phyloP scores from a whole-genome alignment of 83 land plant species.

The Isoetes engelmannii region DNA sequence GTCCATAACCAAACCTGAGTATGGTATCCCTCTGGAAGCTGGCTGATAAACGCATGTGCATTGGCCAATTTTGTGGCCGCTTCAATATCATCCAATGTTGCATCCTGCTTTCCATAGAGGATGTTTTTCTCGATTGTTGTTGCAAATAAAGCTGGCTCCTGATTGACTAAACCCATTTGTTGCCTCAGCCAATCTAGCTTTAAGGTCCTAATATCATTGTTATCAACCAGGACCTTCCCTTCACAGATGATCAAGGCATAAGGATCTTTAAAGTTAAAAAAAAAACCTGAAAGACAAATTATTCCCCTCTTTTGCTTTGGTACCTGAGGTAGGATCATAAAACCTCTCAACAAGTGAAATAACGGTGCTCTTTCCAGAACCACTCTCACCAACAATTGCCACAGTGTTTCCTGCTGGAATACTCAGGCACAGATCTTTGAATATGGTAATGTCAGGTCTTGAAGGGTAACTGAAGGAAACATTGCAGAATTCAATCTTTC shows the following conservation, averaged over 20 bases:
- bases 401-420: constrained; percentile 86
- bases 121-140: constrained; percentile 87
- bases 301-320: not conserved
- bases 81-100: constrained; percentile 70
- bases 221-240: constrained; percentile 79
- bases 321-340: constrained; percentile 75
- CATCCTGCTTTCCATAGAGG: constrained; percentile 86
- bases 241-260: not conserved
- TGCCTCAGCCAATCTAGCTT: constrained; percentile 83
- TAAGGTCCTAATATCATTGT: constrained; percentile 66
- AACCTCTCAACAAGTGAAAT: constrained; percentile 88
- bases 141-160: constrained; percentile 98
- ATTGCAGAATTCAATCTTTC: constrained; percentile 64
- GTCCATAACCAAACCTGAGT: constrained; percentile 63
- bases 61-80: constrained; percentile 88
- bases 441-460: constrained; percentile 64
- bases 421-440: constrained; percentile 48
- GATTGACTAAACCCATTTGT: constrained; percentile 89
- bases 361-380: constrained; percentile 94
- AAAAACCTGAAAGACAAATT: not conserved
- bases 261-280: not conserved
- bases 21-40: constrained; percentile 76
- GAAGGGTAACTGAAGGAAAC: constrained; percentile 89
- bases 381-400: constrained; percentile 89
- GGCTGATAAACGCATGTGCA: constrained; percentile 80